Evolutionary conservation across 2,329 filamentous ascomycete genomes (phyloP).

Genomic region (Alternaria triticimaculans): DNA sequence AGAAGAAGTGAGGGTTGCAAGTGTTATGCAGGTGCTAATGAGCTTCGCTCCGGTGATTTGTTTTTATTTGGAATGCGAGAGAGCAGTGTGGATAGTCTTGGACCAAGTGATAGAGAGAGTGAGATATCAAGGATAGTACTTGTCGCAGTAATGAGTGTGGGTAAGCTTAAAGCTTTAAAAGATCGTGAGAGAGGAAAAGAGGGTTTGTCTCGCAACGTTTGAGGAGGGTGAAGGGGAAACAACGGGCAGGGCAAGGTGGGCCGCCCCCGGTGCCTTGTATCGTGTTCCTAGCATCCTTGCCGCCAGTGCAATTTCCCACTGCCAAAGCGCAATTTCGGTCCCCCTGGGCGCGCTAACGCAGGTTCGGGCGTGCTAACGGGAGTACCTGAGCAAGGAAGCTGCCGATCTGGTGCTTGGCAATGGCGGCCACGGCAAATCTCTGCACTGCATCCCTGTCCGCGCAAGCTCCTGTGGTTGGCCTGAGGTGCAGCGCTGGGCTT

Average conservation of each 20-base stretch:
- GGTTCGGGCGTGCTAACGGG: slow-evolving; percentile 2
- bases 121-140: slow-evolving; percentile 1
- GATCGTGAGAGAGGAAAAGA: slow-evolving; percentile 16
- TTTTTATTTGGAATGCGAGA: slow-evolving; percentile 9
- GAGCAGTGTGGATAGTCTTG: slow-evolving; percentile 21
- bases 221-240: slow-evolving; percentile 25
- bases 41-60: not conserved
- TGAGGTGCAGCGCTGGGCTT: not conserved
- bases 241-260: slow-evolving; percentile 13
- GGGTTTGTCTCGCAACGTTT: slow-evolving; percentile 24
- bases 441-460: not conserved
- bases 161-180: slow-evolving; percentile 13
- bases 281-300: slow-evolving; percentile 33
- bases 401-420: slow-evolving; percentile 8
- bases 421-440: not conserved
- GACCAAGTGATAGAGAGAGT: not conserved
- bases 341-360: slow-evolving; percentile 12
- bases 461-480: not conserved
- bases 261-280: slow-evolving; percentile 14
- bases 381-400: slow-evolving; percentile 17
- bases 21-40: slow-evolving; percentile 15
- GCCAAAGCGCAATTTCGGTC: not conserved
- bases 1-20: slow-evolving; percentile 5
- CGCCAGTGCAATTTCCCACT: slow-evolving; percentile 30
- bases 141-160: slow-evolving; percentile 1